Percentiles rank a stretch among this genome's conserved stretches.
These are phyloP conservation scores for Achlya hypogyna DNA, from an alignment of 352 stramenopile genomes.

Conservation along the genomic window DNA sequence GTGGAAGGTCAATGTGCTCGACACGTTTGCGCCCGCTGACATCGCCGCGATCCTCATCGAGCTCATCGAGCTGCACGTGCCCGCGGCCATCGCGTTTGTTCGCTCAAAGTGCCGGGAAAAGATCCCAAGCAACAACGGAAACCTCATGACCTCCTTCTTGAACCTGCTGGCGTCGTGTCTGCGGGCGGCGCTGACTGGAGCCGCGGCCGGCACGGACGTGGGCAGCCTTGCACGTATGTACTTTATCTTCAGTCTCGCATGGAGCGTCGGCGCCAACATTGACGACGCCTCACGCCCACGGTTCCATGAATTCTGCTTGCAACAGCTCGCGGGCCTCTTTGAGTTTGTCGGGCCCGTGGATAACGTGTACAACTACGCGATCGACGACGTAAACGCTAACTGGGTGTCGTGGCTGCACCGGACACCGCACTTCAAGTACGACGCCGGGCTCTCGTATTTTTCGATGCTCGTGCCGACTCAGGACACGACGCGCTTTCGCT, in stretches of 20 bases:
- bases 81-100: conserved; percentile 76
- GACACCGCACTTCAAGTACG: conserved; percentile 83
- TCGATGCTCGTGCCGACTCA: conserved; percentile 91
- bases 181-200: conserved; percentile 15
- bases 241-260: conserved; percentile 81
- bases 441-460: conserved; percentile 85
- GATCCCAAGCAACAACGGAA: conserved; percentile 78
- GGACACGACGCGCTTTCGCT: conserved; percentile 92
- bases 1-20: conserved; percentile 67
- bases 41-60: conserved; percentile 56
- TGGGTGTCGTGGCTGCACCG: conserved; percentile 84
- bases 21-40: conserved; percentile 52
- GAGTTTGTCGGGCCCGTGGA: conserved; percentile 47
- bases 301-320: conserved; percentile 85
- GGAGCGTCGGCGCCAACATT: conserved; percentile 82
- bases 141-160: conserved; percentile 81
- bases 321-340: conserved; percentile 49
- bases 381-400: conserved; percentile 62
- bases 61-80: conserved; percentile 78
- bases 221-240: conserved; percentile 67
- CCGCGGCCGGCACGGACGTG: conserved; percentile 38
- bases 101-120: conserved; percentile 86
- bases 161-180: conserved; percentile 80
- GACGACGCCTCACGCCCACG: conserved; percentile 64
- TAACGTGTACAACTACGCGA: conserved; percentile 79